phyloP scores from a whole-genome alignment of 2,329 filamentous ascomycete genomes.

The Alternaria burnsii region DNA sequence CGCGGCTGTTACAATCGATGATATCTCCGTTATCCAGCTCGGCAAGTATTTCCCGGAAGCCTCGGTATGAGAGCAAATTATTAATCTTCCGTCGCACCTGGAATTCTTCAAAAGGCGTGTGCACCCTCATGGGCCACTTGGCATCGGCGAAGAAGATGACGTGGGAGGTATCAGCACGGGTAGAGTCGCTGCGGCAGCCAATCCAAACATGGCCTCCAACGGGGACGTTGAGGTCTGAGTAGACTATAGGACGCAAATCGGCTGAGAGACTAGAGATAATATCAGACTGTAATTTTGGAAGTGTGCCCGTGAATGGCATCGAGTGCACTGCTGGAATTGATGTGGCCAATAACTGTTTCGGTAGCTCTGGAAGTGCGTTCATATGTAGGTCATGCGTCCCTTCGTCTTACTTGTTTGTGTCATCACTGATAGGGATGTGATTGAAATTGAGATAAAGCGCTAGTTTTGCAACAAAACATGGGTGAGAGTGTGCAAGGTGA shows the following conservation, averaged over 20 bases:
- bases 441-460: background rate
- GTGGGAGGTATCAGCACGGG: background rate
- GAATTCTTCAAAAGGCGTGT: background rate
- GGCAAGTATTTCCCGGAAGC: background rate
- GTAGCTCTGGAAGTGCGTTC: background rate
- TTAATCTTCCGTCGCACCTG: background rate
- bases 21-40: background rate
- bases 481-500: background rate
- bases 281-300: background rate
- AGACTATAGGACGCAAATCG: background rate
- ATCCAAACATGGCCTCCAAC: background rate
- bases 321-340: background rate
- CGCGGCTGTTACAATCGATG: background rate
- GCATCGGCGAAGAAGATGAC: background rate
- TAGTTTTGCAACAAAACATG: background rate
- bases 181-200: background rate
- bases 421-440: background rate
- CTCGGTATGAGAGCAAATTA: background rate
- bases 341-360: background rate
- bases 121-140: background rate
- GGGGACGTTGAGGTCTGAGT: background rate
- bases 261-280: background rate
- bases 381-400: background rate
- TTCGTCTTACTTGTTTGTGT: background rate
- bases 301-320: background rate